phyloP scores from a whole-genome alignment of 345 rosid species.

The Arabis hirsuta region DNA sequence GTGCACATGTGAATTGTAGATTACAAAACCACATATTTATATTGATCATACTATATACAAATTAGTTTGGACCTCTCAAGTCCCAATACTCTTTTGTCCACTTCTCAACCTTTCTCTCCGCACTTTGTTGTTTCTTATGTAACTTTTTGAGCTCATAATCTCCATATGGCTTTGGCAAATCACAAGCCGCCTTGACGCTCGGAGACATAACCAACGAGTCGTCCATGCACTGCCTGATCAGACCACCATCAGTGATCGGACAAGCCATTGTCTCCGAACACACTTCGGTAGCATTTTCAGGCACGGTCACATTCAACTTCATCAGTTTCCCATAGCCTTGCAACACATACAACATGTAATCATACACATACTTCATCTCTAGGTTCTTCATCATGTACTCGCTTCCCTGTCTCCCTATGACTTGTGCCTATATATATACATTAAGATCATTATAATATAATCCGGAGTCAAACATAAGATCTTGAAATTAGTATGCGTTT shows the following conservation, averaged over 20 bases:
- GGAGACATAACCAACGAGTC: slow-evolving; percentile 61
- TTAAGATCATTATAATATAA: slow-evolving; percentile 4
- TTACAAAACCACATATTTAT: too few species aligned
- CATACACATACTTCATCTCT: slow-evolving; percentile 57
- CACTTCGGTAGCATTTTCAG: slow-evolving; percentile 44
- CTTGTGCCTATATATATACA: slow-evolving; percentile 50
- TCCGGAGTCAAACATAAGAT: not conserved
- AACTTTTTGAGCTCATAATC: slow-evolving; percentile 36
- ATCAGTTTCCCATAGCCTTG: slow-evolving; percentile 54
- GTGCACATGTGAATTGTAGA: not conserved
- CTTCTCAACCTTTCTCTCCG: slow-evolving; percentile 39
- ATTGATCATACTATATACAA: not conserved
- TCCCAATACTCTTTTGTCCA: slow-evolving; percentile 40
- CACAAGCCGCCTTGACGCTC: slow-evolving; percentile 49
- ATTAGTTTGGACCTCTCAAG: slow-evolving; percentile 32
- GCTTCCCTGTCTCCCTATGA: slow-evolving; percentile 57
- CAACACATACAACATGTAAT: slow-evolving; percentile 63
- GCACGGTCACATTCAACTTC: slow-evolving; percentile 54
- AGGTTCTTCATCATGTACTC: slow-evolving; percentile 49
- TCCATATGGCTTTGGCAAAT: slow-evolving; percentile 51
- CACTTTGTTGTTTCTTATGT: slow-evolving; percentile 39
- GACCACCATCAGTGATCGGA: slow-evolving; percentile 41
- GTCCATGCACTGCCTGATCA: slow-evolving; percentile 47
- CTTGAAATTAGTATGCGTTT: not conserved
- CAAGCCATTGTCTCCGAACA: slow-evolving; percentile 57